These are phyloP conservation scores for Aspergillus sp. DNA, from an alignment of 2,329 filamentous ascomycete genomes.

Conservation along the genomic window DNA sequence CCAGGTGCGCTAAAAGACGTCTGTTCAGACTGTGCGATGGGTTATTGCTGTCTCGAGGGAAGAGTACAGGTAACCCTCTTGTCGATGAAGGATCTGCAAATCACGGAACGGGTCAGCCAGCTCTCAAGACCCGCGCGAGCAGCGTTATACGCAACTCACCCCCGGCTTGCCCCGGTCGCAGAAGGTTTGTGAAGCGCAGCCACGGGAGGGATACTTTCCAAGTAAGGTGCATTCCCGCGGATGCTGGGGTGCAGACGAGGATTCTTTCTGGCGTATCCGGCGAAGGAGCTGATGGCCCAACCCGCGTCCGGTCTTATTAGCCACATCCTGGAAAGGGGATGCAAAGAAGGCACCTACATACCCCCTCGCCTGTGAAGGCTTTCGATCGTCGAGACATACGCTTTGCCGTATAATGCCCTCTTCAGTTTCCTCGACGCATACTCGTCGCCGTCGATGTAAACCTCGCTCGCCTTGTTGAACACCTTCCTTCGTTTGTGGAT, in stretches of 20 bases:
- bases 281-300: neutral
- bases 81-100: no score
- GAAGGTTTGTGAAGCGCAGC: slow-evolving; percentile 23
- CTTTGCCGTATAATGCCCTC: slow-evolving; percentile 12
- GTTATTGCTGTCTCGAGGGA: neutral
- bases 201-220: slow-evolving; percentile 24
- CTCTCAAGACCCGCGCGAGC: no score
- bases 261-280: slow-evolving; percentile 25
- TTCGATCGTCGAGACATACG: slow-evolving; percentile 6
- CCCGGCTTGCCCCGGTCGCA: neutral
- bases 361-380: no score
- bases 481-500: slow-evolving; percentile 21
- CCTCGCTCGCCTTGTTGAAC: slow-evolving; percentile 25
- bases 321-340: neutral
- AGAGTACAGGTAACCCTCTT: neutral
- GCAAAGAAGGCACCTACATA: neutral
- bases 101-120: no score
- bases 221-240: slow-evolving; percentile 13
- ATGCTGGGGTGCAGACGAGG: slow-evolving; percentile 24
- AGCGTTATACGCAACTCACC: slow-evolving; percentile 5
- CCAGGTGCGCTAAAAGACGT: slow-evolving; percentile 16
- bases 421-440: slow-evolving; percentile 10
- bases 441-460: slow-evolving; percentile 19
- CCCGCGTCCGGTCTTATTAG: neutral
- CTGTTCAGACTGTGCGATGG: neutral